Evolutionary conservation across 2,329 filamentous ascomycete genomes (phyloP).

Genomic region (Chaetothyriales sp.): DNA sequence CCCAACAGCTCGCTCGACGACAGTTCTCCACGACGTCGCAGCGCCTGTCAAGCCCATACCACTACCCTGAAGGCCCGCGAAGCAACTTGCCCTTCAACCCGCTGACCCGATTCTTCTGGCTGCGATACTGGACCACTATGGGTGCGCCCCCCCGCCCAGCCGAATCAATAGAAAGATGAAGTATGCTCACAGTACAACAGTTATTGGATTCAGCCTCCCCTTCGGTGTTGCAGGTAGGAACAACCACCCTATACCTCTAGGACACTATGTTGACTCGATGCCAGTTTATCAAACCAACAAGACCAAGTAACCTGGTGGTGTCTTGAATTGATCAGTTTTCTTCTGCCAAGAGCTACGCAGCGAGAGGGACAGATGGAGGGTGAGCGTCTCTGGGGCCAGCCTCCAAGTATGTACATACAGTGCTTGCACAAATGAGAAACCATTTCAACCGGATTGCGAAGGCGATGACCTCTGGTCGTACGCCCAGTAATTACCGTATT

Average conservation of each 20-base stretch:
- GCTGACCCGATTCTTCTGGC: constrained; percentile 66
- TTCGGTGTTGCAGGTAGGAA: constrained; percentile 48
- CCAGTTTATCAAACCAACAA: constrained; percentile 55
- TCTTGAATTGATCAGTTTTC: neutral
- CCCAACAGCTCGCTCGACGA: constrained; percentile 63
- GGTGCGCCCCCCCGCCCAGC: constrained; percentile 37
- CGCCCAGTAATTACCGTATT: neutral
- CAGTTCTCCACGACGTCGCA: constrained; percentile 69
- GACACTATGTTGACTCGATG: constrained; percentile 3
- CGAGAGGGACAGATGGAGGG: neutral
- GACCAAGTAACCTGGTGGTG: constrained; percentile 26
- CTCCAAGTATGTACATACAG: neutral
- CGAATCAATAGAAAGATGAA: neutral
- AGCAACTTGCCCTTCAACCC: constrained; percentile 97
- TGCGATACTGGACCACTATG: constrained; percentile 73
- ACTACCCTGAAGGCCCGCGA: constrained; percentile 93
- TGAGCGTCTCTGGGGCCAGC: neutral
- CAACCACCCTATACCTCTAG: neutral
- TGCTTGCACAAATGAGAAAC: neutral
- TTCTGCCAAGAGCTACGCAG: neutral
- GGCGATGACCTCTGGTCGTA: neutral
- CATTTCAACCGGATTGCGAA: neutral
- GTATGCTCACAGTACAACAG: constrained; percentile 22
- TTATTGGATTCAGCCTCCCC: constrained; percentile 42
- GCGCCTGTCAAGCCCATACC: constrained; percentile 79